Conservation (phyloP, 441 rosid genomes). For the Cnidoscolus chayamansa region DNA sequence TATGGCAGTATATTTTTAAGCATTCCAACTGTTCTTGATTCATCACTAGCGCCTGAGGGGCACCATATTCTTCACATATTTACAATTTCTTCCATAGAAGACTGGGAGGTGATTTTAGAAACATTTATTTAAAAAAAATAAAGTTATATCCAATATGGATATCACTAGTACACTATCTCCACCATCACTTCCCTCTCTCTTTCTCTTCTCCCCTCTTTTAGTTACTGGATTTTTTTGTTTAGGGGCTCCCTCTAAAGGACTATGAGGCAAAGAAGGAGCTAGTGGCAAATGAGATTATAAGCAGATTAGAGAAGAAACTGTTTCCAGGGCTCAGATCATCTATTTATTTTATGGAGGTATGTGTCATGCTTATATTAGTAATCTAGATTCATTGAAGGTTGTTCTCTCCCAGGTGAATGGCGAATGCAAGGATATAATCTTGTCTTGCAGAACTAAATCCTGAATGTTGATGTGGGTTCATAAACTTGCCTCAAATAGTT, state of each 20-base stretch:
- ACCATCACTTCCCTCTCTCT: not conserved
- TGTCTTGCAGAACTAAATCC: not conserved
- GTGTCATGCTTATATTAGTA: slow-evolving; percentile 6
- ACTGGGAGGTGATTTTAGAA: slow-evolving; percentile 66
- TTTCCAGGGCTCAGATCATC: slow-evolving; percentile 82
- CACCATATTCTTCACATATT: slow-evolving; percentile 88
- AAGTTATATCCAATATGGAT: slow-evolving; percentile 1
- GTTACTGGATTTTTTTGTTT: slow-evolving; percentile 22
- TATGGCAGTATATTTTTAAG: slow-evolving; percentile 95
- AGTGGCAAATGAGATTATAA: slow-evolving; percentile 59
- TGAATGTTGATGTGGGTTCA: not conserved
- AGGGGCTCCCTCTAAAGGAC: slow-evolving; percentile 74
- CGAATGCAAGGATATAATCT: not conserved
- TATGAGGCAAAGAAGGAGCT: slow-evolving; percentile 75
- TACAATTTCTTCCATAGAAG: slow-evolving; percentile 79
- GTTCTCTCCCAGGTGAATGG: not conserved
- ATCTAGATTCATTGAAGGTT: slow-evolving; percentile 4
- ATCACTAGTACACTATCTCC: not conserved
- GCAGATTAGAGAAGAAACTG: slow-evolving; percentile 77
- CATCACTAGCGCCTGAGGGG: slow-evolving; percentile 80
- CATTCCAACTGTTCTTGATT: slow-evolving; percentile 93
- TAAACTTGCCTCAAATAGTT: not conserved
- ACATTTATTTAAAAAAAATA: not conserved
- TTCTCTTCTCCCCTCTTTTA: not conserved
- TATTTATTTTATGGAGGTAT: slow-evolving; percentile 80